Conservation (phyloP, 148 eudicot species). For the Amaranthus cruentus region DNA sequence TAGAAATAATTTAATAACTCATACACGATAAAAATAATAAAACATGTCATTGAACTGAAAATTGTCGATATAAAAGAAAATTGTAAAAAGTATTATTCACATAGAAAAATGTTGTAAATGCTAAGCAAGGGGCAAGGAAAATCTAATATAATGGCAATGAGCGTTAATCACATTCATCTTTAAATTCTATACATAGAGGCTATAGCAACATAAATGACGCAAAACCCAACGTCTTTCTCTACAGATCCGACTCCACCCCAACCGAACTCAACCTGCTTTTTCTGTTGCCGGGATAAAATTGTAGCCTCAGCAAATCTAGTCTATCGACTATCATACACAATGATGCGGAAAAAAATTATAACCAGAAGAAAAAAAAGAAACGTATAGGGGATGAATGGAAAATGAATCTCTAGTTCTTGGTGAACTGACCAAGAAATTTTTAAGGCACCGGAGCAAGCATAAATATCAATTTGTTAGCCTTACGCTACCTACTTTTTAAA, state of each 20-base stretch:
- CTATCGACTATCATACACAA: constrained; percentile 1
- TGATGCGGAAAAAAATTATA: background rate
- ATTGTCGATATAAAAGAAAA: background rate
- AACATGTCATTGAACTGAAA: background rate
- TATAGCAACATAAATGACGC: constrained; percentile 7
- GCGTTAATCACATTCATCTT: background rate
- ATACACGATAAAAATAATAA: too few relatives aligned
- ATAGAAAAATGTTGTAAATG: background rate
- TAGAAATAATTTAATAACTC: too few relatives aligned
- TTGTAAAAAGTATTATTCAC: background rate
- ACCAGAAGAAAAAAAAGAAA: background rate
- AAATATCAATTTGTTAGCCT: constrained; percentile 26
- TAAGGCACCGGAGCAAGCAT: constrained; percentile 18
- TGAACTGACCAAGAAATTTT: constrained; percentile 11
- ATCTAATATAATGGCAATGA: background rate
- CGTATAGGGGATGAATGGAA: background rate
- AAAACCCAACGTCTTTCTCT: constrained; percentile 5
- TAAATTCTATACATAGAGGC: constrained; percentile 9
- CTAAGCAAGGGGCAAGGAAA: background rate
- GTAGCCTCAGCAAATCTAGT: constrained; percentile 15
- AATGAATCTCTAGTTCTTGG: constrained; percentile 8
- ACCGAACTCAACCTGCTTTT: background rate
- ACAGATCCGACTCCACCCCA: constrained; percentile 2
- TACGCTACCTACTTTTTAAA: constrained; percentile 24
- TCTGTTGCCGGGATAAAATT: constrained; percentile 5